These are phyloP conservation scores for Phytophthora citrophthora DNA, from an alignment of 352 stramenopile genomes.

Conservation along the genomic window DNA sequence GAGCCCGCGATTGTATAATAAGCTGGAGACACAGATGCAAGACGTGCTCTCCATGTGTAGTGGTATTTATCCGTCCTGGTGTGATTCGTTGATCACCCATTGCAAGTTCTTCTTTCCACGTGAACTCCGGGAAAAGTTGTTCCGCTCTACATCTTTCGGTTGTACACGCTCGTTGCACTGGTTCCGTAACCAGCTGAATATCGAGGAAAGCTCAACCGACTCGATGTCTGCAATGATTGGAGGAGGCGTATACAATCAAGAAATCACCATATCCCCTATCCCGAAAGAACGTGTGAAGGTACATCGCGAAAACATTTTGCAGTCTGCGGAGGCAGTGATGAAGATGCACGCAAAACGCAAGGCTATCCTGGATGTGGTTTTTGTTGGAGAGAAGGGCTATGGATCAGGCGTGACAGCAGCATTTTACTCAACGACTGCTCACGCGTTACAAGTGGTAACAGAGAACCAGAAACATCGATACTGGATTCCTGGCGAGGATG, in stretches of 20 bases:
- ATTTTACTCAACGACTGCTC: constrained; percentile 83
- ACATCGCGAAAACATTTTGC: constrained; percentile 73
- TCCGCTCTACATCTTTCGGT: constrained; percentile 81
- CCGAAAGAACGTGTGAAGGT: constrained; percentile 90
- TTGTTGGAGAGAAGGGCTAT: constrained; percentile 87
- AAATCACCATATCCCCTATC: constrained; percentile 84
- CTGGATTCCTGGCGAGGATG: constrained; percentile 69
- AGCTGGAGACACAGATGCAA: constrained; percentile 79
- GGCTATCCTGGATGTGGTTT: constrained; percentile 85
- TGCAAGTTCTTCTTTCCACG: constrained; percentile 87
- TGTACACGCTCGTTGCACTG: constrained; percentile 83
- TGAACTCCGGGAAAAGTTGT: constrained; percentile 72
- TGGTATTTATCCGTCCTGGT: constrained; percentile 85
- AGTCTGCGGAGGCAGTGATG: constrained; percentile 81
- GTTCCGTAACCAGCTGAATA: constrained; percentile 74
- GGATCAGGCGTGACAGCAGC: constrained; percentile 84
- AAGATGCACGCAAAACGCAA: constrained; percentile 88
- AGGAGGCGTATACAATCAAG: constrained; percentile 71
- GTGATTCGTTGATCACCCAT: constrained; percentile 70
- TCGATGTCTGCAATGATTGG: constrained; percentile 29
- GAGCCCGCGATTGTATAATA: constrained; percentile 80
- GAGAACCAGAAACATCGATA: constrained; percentile 55
- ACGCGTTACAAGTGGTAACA: constrained; percentile 61
- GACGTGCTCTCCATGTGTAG: constrained; percentile 86
- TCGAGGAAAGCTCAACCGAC: constrained; percentile 46